Base-by-base conservation (phyloP, 2,329 filamentous ascomycete species). In the Pseudocercospora crystallina region DNA sequence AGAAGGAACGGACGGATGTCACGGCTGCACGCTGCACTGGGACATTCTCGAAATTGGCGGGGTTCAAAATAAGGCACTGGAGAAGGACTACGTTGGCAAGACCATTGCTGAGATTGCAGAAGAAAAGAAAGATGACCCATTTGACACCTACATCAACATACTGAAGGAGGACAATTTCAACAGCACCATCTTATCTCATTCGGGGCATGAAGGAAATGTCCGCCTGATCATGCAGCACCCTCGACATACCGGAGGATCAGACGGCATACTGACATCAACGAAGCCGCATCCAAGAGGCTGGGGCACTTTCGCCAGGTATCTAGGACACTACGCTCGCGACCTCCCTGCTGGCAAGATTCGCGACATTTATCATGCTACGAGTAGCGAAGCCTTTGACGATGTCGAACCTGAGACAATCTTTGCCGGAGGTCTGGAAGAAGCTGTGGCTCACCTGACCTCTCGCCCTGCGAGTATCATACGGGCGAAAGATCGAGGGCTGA, bases 221-320 rank as follows among this genome's bases (percentile, higher is more conserved):
- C 57, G 62, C 3, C 56, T 46, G 12, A 60, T 65, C 37, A 65
- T 65, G 62, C 56, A 56, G 2, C 61, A 64, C 45, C 30, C 49
- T 1, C 29, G 45, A n/a, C 62, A 65, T 14, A 65, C 61, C 2
- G 62, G 62, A 20, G 61, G 61, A 13, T 58, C 54, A 5, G 62
- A 65, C 30, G 62, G 62, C 2, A 65, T 65, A 20, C 38, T 65
- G 32, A 64, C 61, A 2, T 56, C 53, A 1, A 64, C 60, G 5
- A 65, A 65, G 36, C 62, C 62, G 29, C 62, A 65, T 40, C 61
- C 61, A 17, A 39, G 61, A 30, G 62, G 62, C 29, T 65, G 62
- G 62, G 62, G 62, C 2, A 65, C 62, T 4, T 65, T 65, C 43
- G 52, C 60, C 4, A 32, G 62, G 31, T 65, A 65, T 35, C 30